A percentile compares a stretch with the other conserved stretches of the same genome.
Conservation (phyloP, 1,284 basidiomycete species). For the Schizopora paradoxa region DNA sequence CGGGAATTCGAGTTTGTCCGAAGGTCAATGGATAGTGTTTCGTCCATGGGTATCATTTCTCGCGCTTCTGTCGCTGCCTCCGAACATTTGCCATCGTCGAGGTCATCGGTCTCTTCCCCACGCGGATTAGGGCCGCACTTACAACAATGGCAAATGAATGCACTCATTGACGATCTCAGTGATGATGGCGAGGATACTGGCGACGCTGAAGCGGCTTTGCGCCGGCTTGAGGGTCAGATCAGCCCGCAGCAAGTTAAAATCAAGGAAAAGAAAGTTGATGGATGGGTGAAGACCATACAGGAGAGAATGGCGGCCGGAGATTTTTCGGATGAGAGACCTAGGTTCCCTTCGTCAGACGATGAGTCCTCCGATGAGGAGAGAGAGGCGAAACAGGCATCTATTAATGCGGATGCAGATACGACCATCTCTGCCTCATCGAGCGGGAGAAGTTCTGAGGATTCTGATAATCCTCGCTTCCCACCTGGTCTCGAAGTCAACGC, state of each 20-base stretch:
- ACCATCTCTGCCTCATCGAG: conserved; percentile 15
- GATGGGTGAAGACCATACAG: conserved; percentile 72
- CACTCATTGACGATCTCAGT: conserved; percentile 69
- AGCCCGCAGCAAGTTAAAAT: conserved; percentile 62
- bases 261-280: conserved; percentile 72
- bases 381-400: conserved; percentile 11
- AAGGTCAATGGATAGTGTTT: conserved; percentile 61
- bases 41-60: conserved; percentile 67
- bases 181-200: conserved; percentile 65
- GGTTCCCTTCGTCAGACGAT: conserved; percentile 43
- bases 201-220: conserved; percentile 75
- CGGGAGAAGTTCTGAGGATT: conserved; percentile 11
- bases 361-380: conserved; percentile 29
- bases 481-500: conserved; percentile 19
- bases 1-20: conserved; percentile 75
- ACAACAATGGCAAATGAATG: conserved; percentile 75
- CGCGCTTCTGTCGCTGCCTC: conserved; percentile 46
- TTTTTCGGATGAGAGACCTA: conserved; percentile 48
- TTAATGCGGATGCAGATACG: conserved; percentile 23
- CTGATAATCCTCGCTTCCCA: conserved; percentile 22
- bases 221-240: conserved; percentile 77
- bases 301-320: conserved; percentile 57
- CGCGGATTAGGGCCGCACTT: conserved; percentile 48
- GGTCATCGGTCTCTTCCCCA: conserved; percentile 35
- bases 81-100: conserved; percentile 35